Evolutionary conservation across 345 rosid species (phyloP).

Genomic region (Eucalyptus marginata): DNA sequence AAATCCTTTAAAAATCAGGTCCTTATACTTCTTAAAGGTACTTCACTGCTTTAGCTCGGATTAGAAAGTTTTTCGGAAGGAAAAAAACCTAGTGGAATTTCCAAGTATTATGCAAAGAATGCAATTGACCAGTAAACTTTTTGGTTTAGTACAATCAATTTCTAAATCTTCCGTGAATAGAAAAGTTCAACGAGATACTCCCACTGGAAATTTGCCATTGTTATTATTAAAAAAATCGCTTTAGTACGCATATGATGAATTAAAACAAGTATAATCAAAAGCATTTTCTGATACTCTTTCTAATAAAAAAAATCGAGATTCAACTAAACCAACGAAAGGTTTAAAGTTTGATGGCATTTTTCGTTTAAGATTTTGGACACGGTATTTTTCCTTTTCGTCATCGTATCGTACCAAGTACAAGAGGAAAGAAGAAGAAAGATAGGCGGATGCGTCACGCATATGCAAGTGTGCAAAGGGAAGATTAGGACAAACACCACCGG

Average conservation of each 20-base stretch:
- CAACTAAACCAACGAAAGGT: too few relatives aligned
- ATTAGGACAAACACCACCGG: neutral
- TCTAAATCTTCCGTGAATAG: fast-evolving
- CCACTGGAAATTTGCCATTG: fast-evolving
- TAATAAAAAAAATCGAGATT: too few relatives aligned
- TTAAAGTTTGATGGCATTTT: fast-evolving
- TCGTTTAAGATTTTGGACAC: neutral
- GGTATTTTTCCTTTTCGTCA: neutral
- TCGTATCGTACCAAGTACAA: neutral
- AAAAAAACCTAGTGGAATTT: neutral
- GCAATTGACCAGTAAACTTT: neutral
- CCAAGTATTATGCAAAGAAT: too few relatives aligned
- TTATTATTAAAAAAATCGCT: fast-evolving
- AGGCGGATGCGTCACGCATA: neutral
- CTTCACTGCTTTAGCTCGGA: fast-evolving
- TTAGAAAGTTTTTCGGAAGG: neutral
- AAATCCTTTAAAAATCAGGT: neutral
- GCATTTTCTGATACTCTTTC: fast-evolving
- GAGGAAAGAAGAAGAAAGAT: neutral
- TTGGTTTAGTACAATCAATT: too few relatives aligned
- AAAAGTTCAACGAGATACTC: too few relatives aligned
- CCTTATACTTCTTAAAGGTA: neutral
- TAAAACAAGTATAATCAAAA: fast-evolving
- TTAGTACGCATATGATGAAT: fast-evolving
- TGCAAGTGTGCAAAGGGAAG: neutral